Conservation (phyloP, 2,329 filamentous ascomycete species). For the Cephalotrichum gorgonifer region DNA sequence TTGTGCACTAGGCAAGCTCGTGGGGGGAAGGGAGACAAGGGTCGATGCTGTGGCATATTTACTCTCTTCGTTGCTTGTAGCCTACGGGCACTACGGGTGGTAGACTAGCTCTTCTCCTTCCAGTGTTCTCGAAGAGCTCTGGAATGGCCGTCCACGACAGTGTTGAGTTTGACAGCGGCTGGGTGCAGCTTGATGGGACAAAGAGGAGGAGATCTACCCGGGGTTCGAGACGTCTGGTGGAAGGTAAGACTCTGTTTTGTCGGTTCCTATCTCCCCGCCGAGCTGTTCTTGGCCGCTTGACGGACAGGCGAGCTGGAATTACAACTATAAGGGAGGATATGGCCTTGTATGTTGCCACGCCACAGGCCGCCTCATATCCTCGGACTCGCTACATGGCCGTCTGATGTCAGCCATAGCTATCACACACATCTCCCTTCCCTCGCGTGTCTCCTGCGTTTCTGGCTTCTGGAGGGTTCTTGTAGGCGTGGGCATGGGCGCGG, state of each 20-base stretch:
- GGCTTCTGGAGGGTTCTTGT: too few relatives aligned
- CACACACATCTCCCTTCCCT: not conserved
- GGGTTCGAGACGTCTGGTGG: not conserved
- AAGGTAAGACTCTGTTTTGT: not conserved
- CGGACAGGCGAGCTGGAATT: not conserved
- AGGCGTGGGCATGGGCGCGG: too few relatives aligned
- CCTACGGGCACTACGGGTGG: not conserved
- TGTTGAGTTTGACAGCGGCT: conserved; percentile 5
- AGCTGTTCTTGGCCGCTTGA: not conserved
- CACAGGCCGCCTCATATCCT: too few relatives aligned
- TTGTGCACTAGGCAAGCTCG: not conserved
- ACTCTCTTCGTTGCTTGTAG: not conserved
- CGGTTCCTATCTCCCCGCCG: not conserved
- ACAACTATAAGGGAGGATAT: too few relatives aligned
- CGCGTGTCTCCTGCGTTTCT: too few relatives aligned
- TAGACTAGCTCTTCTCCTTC: not conserved
- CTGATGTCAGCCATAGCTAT: not conserved
- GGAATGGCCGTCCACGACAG: not conserved
- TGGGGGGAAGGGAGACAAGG: not conserved
- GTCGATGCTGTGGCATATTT: not conserved
- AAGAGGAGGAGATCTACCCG: not conserved
- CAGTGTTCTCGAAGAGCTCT: conserved; percentile 1
- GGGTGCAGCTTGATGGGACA: not conserved
- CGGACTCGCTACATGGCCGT: not conserved
- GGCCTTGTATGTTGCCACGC: too few relatives aligned